Evolutionary conservation across 345 rosid genomes (phyloP).

Genomic region (Pseudoturritis turrita): DNA sequence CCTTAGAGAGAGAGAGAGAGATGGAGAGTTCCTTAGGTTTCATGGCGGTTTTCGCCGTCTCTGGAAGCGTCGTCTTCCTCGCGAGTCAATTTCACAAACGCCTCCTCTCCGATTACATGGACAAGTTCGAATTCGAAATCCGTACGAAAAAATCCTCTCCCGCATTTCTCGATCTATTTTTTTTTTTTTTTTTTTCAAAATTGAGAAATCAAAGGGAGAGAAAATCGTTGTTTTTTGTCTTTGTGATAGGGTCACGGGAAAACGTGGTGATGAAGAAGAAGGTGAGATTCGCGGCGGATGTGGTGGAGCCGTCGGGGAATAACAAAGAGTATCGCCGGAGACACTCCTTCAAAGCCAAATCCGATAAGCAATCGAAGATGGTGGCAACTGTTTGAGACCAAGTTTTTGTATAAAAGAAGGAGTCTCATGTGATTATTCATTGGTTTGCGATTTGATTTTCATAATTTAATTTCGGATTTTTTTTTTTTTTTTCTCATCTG

Average conservation of each 20-base stretch:
- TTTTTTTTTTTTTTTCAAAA: not conserved
- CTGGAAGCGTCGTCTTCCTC: slow-evolving; percentile 74
- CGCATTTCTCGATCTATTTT: not conserved
- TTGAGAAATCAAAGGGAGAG: not conserved
- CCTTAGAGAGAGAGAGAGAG: not conserved
- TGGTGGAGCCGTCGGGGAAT: slow-evolving; percentile 62
- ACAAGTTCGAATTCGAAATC: slow-evolving; percentile 60
- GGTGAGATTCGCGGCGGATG: slow-evolving; percentile 79
- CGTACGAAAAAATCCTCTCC: not conserved
- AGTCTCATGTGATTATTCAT: slow-evolving; percentile 1
- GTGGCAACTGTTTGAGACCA: slow-evolving; percentile 15
- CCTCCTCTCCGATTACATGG: slow-evolving; percentile 79
- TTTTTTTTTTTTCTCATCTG: not conserved
- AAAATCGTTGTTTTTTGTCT: not conserved
- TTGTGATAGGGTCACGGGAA: slow-evolving; percentile 12
- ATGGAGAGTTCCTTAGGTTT: slow-evolving; percentile 54
- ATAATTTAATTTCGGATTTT: not conserved
- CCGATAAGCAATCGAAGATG: slow-evolving; percentile 18
- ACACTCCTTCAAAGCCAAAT: slow-evolving; percentile 19
- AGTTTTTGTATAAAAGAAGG: not conserved
- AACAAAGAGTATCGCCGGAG: slow-evolving; percentile 58
- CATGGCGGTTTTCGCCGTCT: slow-evolving; percentile 81
- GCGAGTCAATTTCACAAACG: slow-evolving; percentile 70
- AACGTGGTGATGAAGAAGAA: slow-evolving; percentile 45
- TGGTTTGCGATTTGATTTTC: slow-evolving; percentile 18